A percentile compares a stretch with the other conserved stretches of the same genome.
These are phyloP conservation scores for Trichoderma cornu-damae DNA, from an alignment of 2,329 filamentous ascomycete species.

Conservation along the genomic window DNA sequence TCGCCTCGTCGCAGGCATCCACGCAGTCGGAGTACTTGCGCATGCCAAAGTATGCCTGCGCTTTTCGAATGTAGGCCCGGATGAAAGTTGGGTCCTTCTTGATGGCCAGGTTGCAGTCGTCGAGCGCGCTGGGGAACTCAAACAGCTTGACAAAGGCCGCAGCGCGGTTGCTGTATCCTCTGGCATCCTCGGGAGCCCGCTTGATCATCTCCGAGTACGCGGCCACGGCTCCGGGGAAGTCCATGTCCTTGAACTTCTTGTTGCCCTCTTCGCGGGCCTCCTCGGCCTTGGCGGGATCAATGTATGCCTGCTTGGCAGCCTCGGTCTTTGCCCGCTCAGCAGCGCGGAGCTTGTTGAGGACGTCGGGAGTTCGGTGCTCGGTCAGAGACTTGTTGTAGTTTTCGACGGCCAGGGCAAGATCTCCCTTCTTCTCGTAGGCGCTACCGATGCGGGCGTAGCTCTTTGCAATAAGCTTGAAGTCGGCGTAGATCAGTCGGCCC, in stretches of 20 bases:
- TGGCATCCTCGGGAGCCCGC: slow-evolving; percentile 84
- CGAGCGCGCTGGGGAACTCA: slow-evolving; percentile 86
- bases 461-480: slow-evolving; percentile 98
- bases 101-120: slow-evolving; percentile 89
- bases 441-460: slow-evolving; percentile 92
- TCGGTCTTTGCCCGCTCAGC: slow-evolving; percentile 84
- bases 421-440: slow-evolving; percentile 86
- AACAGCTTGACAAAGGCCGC: slow-evolving; percentile 96
- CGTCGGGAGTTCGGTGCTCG: slow-evolving; percentile 92
- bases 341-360: slow-evolving; percentile 84
- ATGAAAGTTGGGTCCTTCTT: slow-evolving; percentile 89
- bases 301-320: slow-evolving; percentile 69
- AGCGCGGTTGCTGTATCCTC: slow-evolving; percentile 95
- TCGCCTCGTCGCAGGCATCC: slow-evolving; percentile 80
- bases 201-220: slow-evolving; percentile 97
- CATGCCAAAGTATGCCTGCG: slow-evolving; percentile 94
- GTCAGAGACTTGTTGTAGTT: slow-evolving; percentile 92
- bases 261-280: slow-evolving; percentile 93
- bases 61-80: slow-evolving; percentile 93
- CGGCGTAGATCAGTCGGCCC: slow-evolving; percentile 81
- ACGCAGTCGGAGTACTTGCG: slow-evolving; percentile 95
- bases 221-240: slow-evolving; percentile 92
- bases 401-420: slow-evolving; percentile 72
- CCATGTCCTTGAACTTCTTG: slow-evolving; percentile 91
- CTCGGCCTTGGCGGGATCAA: slow-evolving; percentile 88